phyloP scores from a whole-genome alignment of 306 rosid genomes.

The Sicyos baderoa region DNA sequence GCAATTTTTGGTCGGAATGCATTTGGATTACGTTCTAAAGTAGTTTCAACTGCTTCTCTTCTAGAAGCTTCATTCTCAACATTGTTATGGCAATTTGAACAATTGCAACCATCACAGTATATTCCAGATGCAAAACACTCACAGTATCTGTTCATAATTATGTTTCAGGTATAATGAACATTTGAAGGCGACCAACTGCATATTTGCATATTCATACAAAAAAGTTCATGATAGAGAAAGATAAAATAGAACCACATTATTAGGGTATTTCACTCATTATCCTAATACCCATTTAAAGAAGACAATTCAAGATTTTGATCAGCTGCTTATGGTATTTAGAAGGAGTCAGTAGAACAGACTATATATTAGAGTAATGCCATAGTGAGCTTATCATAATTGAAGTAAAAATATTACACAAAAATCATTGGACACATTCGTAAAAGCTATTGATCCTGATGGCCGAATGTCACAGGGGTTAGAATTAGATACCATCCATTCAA shows the following conservation, averaged over 20 bases:
- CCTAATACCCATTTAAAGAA: background rate
- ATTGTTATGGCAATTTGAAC: constrained; percentile 85
- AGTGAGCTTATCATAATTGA: background rate
- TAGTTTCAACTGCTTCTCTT: constrained; percentile 85
- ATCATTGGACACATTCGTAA: background rate
- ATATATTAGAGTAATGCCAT: background rate
- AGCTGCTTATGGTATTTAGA: background rate
- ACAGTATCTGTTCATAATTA: constrained; percentile 61
- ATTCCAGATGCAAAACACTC: constrained; percentile 99
- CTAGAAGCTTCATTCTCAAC: constrained; percentile 87
- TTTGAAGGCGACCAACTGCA: constrained; percentile 21
- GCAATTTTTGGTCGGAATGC: constrained; percentile 98
- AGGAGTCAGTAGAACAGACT: background rate
- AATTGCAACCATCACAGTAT: constrained; percentile 95
- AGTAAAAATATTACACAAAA: background rate
- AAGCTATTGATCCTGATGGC: background rate
- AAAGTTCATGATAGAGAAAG: background rate
- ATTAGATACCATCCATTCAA: background rate
- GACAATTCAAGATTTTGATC: background rate
- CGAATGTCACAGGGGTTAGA: background rate
- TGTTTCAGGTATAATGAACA: constrained; percentile 11
- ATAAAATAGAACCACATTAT: background rate
- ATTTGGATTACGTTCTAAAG: constrained; percentile 94
- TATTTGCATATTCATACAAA: constrained; percentile 6
- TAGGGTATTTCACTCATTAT: background rate